Percentiles rank a stretch among this genome's conserved stretches.
These are phyloP conservation scores for Ganoderma lingzhi DNA, from an alignment of 1,284 basidiomycete genomes.

Conservation along the genomic window DNA sequence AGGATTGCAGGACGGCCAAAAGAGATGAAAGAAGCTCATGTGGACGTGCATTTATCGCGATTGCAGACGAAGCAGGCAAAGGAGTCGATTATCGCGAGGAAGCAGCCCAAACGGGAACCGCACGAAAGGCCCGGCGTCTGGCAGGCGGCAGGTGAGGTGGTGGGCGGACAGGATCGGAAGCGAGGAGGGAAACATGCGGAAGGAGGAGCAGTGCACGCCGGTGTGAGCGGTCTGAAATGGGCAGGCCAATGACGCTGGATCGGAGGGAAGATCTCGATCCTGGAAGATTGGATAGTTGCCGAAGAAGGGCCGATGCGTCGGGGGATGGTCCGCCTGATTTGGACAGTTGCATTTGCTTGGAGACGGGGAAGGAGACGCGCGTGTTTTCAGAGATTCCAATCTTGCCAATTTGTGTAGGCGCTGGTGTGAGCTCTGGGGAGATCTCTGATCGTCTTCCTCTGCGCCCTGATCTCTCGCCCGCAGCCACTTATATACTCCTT, in stretches of 20 bases:
- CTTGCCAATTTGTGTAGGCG: constrained; percentile 31
- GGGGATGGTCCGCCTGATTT: constrained; percentile 24
- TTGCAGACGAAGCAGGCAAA: constrained; percentile 12
- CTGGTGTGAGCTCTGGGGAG: constrained; percentile 36
- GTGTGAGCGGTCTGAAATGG: constrained; percentile 25
- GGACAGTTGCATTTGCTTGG: constrained; percentile 34
- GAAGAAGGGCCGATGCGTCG: constrained; percentile 34
- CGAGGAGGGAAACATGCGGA: constrained; percentile 35
- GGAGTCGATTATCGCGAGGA: constrained; percentile 31
- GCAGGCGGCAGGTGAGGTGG: constrained; percentile 26
- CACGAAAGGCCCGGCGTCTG: constrained; percentile 18
- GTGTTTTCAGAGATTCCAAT: constrained; percentile 29
- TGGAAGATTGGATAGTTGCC: constrained; percentile 36
- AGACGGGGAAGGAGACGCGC: constrained; percentile 32
- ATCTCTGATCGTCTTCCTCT: constrained; percentile 48
- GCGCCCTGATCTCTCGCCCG: constrained; percentile 48
- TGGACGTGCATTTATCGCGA: constrained; percentile 25
- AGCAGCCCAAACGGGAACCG: constrained; percentile 19
- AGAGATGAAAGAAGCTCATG: constrained; percentile 12
- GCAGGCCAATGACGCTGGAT: constrained; percentile 32
- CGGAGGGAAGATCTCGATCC: constrained; percentile 35
- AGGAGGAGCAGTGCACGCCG: constrained; percentile 34
- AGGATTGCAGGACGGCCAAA: constrained; percentile 5
- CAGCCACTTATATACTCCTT: constrained; percentile 47
- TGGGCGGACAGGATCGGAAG: constrained; percentile 35